Evolutionary conservation across 441 rosid genomes (phyloP).

Genomic region (Monsonia emarginata): DNA sequence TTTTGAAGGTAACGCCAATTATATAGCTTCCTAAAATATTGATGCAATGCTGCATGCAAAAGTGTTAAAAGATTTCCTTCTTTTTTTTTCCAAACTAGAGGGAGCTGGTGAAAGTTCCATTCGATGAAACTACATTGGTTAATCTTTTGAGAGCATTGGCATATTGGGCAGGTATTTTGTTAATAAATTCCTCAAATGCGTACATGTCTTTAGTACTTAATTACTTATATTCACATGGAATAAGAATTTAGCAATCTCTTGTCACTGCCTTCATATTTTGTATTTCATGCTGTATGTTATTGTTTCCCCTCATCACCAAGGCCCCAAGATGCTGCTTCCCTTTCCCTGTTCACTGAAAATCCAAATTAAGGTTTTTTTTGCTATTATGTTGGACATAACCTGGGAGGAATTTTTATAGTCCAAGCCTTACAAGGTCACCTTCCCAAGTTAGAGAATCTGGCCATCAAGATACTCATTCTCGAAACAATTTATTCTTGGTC

Average conservation of each 20-base stretch:
- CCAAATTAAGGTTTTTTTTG: too few relatives aligned
- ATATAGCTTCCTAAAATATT: constrained; percentile 9
- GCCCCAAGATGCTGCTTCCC: too few relatives aligned
- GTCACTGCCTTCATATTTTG: background rate
- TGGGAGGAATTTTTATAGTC: too few relatives aligned
- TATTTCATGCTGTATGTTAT: background rate
- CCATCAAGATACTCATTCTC: too few relatives aligned
- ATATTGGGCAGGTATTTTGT: constrained; percentile 59
- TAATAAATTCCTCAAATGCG: background rate
- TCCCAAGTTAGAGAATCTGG: too few relatives aligned
- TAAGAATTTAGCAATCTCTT: background rate
- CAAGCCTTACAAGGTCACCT: too few relatives aligned
- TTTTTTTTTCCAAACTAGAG: constrained; percentile 31
- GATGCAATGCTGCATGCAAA: constrained; percentile 4
- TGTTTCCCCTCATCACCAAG: too few relatives aligned
- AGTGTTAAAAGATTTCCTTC: constrained; percentile 10
- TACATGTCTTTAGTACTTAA: background rate
- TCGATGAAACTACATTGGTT: constrained; percentile 35
- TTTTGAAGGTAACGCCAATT: constrained; percentile 52
- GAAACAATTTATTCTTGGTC: too few relatives aligned
- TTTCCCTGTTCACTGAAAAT: too few relatives aligned
- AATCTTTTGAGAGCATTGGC: constrained; percentile 57
- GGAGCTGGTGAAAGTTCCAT: constrained; percentile 33
- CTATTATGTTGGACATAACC: too few relatives aligned
- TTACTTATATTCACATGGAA: background rate